Conservation (phyloP, 371 early-diverging fungal species). For the Actinomucor elegans region DNA sequence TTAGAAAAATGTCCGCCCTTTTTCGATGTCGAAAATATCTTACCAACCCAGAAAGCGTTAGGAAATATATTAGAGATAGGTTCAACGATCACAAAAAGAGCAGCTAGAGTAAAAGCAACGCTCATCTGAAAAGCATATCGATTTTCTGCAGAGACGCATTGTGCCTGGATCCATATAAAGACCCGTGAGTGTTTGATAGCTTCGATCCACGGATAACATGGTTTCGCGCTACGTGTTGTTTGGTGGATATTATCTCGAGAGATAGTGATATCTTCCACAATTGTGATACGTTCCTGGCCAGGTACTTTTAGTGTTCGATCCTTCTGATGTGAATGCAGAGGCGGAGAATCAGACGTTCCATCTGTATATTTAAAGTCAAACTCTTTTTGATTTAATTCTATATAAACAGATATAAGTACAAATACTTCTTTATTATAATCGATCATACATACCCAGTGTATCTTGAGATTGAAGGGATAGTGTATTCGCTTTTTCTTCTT, state of each 20-base stretch:
- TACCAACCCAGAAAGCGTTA: constrained; percentile 30
- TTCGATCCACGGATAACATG: constrained; percentile 1
- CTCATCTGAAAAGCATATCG: constrained; percentile 27
- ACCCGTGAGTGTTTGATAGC: constrained; percentile 1
- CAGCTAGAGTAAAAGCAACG: constrained; percentile 17
- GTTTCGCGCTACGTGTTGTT: background rate
- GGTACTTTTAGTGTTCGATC: constrained; percentile 3
- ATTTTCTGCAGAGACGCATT: constrained; percentile 14
- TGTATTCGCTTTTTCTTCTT: background rate
- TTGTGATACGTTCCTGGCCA: constrained; percentile 19
- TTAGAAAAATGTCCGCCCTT: background rate
- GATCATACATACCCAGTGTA: background rate
- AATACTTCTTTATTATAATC: background rate
- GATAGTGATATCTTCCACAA: constrained; percentile 14
- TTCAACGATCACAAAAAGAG: constrained; percentile 18
- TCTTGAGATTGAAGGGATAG: background rate
- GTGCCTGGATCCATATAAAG: constrained; percentile 8
- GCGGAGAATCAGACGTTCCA: background rate
- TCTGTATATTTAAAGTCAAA: background rate
- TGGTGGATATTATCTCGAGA: background rate
- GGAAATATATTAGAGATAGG: constrained; percentile 20
- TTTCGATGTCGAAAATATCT: background rate
- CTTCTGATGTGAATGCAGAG: background rate
- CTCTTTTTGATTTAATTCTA: background rate
- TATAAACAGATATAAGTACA: background rate